phyloP scores from a whole-genome alignment of 2,329 filamentous ascomycete species.

The Lithohypha guttulata region DNA sequence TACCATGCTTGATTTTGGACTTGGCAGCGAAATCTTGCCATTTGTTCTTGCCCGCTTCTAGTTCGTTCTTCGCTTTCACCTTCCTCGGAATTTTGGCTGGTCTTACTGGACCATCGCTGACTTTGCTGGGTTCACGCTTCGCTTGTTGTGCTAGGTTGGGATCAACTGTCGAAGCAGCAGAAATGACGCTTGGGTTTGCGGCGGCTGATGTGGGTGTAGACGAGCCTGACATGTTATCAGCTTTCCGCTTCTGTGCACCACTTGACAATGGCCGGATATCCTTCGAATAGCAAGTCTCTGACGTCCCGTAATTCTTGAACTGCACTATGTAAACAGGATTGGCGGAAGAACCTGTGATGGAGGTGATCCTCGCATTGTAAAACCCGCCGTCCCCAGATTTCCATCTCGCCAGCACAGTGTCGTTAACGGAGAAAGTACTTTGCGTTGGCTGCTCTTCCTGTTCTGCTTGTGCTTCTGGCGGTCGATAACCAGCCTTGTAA shows the following conservation, averaged over 20 bases:
- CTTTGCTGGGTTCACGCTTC: slow-evolving; percentile 53
- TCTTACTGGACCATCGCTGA: slow-evolving; percentile 46
- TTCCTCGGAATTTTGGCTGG: slow-evolving; percentile 61
- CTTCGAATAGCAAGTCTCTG: slow-evolving; percentile 68
- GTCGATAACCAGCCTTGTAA: slow-evolving; percentile 50
- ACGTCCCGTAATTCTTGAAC: slow-evolving; percentile 77
- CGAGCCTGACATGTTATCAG: slow-evolving; percentile 58
- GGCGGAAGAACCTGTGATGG: slow-evolving; percentile 82
- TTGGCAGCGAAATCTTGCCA: slow-evolving; percentile 91
- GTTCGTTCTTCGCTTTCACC: slow-evolving; percentile 80
- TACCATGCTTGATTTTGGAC: slow-evolving; percentile 52
- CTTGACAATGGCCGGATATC: slow-evolving; percentile 72
- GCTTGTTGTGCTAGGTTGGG: slow-evolving; percentile 54
- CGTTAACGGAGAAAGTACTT: slow-evolving; percentile 69
- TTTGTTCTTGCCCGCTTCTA: slow-evolving; percentile 82
- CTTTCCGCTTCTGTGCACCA: slow-evolving; percentile 69
- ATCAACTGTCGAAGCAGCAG: slow-evolving; percentile 56
- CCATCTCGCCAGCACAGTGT: slow-evolving; percentile 85
- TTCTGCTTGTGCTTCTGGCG: slow-evolving; percentile 47
- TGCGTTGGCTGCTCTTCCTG: slow-evolving; percentile 30
- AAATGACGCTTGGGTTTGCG: slow-evolving; percentile 47
- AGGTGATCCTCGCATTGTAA: slow-evolving; percentile 86
- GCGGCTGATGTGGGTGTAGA: slow-evolving; percentile 32
- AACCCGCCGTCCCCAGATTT: slow-evolving; percentile 76
- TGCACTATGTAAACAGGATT: slow-evolving; percentile 89